Evolutionary conservation across 202 grass and related monocot genomes (phyloP), one percentile per base, ranked within the genome.

Genomic region (Saccharum hybrid): DNA sequence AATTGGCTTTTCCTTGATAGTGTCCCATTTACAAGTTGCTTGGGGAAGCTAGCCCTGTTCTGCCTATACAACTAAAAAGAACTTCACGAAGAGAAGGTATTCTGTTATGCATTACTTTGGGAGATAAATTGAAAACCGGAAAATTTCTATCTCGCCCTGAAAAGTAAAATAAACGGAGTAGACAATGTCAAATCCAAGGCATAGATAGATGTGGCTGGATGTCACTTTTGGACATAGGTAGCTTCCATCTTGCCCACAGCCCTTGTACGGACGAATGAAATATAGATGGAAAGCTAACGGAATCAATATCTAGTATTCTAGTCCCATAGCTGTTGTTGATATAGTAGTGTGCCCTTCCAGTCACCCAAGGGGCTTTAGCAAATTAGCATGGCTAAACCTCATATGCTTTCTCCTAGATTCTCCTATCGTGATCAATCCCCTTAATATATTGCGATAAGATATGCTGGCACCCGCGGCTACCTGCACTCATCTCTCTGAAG

Each of bases 151-250:
- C 30, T 69, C 38, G 57, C 80, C 62, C 39, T 34, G 12, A 0
- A 66, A 87, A 83, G 43, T 65, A 12, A 38, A 70, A 46, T 41
- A 14, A 30, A 74, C 69, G 3, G 31, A 83, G 69, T 68, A 86
- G 16, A 80, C 21, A 80, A 84, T 86, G 84, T 86, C 63, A 83
- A 84, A 90, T 75, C 63, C 12, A 71, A 73, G 63, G 51, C 4
- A 45, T 42, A 75, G 86, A 45, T 42, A 75, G 86, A 19, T 60
- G 30, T 59, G 31, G 69, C 18, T 26, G 71, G 74, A 74, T 33
- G 69, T 82, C 52, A 90, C 88, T 90, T 90, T 86, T 83, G 68
- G 80, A 65, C 75, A 81, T 76, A 80, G 63, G 40, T 86, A 90
- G 79, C 66, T 90, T 83, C 83, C 79, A 60, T 82, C 66, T 74